phyloP scores from a whole-genome alignment of 768 basidiomycete genomes.

The Tricholoma flavovirens region DNA sequence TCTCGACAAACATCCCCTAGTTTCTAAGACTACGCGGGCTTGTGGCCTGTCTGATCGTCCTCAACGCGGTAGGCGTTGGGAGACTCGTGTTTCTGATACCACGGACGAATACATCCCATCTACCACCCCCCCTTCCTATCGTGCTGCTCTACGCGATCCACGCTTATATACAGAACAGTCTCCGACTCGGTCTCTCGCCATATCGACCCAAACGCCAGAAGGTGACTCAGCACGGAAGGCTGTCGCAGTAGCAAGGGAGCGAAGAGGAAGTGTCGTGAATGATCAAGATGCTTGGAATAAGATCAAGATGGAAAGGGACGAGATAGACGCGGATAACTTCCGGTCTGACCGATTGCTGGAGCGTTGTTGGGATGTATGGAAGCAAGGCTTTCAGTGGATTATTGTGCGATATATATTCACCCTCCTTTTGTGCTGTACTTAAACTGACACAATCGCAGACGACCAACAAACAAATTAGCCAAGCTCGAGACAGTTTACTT shows the following conservation, averaged over 20 bases:
- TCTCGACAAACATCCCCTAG: conserved; percentile 5
- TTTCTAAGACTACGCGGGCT: conserved; percentile 5
- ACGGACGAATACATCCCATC: conserved; percentile 27
- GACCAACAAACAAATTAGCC: conserved; percentile 61
- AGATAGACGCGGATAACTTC: conserved; percentile 66
- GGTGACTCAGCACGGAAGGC: conserved; percentile 20
- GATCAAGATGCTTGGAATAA: conserved; percentile 78
- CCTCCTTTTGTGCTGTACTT: not conserved
- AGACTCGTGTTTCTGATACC: conserved; percentile 25
- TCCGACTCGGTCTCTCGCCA: conserved; percentile 16
- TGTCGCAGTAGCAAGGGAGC: conserved; percentile 30
- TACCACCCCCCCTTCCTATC: conserved; percentile 46
- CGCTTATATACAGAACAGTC: conserved; percentile 16
- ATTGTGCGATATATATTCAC: conserved; percentile 41
- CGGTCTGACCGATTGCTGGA: conserved; percentile 57
- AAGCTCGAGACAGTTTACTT: conserved; percentile 63
- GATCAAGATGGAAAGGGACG: conserved; percentile 63
- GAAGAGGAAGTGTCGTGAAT: conserved; percentile 48
- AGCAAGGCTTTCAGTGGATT: conserved; percentile 65
- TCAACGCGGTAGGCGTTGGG: conserved; percentile 3
- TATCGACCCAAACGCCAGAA: conserved; percentile 5
- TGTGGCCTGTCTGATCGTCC: conserved; percentile 4
- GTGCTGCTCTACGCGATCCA: conserved; percentile 31
- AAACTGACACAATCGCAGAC: conserved; percentile 38
- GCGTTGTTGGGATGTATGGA: conserved; percentile 75